phyloP scores from a whole-genome alignment of 345 rosid species.

The Viola odorata region DNA sequence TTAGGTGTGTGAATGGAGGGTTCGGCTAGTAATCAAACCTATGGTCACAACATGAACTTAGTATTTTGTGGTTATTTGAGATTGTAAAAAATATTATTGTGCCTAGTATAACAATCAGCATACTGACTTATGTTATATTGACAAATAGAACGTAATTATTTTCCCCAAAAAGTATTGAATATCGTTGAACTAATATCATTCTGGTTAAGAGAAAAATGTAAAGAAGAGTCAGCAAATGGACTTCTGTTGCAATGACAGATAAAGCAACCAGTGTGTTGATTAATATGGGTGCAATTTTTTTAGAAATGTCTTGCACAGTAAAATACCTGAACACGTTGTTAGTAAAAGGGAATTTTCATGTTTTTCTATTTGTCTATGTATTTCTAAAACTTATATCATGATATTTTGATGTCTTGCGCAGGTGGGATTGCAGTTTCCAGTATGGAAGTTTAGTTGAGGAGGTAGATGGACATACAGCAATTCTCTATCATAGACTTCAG shows the following conservation, averaged over 20 bases:
- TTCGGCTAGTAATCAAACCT: background rate
- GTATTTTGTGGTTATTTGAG: background rate
- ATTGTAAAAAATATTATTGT: background rate
- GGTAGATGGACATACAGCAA: constrained; percentile 99
- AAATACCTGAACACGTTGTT: background rate
- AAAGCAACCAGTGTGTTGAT: too few relatives aligned
- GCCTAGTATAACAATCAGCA: background rate
- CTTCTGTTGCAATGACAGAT: too few relatives aligned
- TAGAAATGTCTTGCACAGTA: too few relatives aligned
- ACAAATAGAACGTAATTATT: too few relatives aligned
- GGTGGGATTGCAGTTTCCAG: constrained; percentile 99
- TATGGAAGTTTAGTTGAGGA: constrained; percentile 96
- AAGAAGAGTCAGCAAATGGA: too few relatives aligned
- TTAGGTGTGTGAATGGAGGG: background rate
- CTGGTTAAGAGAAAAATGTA: too few relatives aligned
- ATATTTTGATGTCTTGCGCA: constrained; percentile 32
- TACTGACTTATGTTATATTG: too few relatives aligned
- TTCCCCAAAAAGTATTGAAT: too few relatives aligned
- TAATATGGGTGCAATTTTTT: too few relatives aligned
- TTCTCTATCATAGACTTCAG: constrained; percentile 91
- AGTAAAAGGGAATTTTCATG: background rate
- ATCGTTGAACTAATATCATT: too few relatives aligned
- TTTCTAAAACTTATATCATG: background rate
- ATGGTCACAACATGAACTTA: too few relatives aligned
- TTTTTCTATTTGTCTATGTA: background rate